phyloP scores from a whole-genome alignment of 2,329 filamentous ascomycete species.

The Colletotrichum cuscutae region DNA sequence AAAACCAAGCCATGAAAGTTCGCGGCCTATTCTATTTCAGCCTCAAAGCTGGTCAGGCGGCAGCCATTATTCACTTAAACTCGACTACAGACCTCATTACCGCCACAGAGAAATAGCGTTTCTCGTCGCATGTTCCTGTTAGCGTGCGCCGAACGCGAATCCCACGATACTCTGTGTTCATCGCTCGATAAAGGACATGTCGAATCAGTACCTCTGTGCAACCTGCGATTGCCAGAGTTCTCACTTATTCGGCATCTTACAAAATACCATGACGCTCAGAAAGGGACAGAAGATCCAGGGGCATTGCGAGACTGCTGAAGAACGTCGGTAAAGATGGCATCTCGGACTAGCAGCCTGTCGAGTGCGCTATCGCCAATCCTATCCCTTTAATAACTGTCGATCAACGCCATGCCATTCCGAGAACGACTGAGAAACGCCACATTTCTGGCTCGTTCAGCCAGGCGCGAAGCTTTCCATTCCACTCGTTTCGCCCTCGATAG shows the following conservation, averaged over 20 bases:
- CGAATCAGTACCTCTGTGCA: background rate
- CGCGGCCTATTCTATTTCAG: background rate
- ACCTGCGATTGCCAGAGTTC: background rate
- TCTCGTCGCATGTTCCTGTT: background rate
- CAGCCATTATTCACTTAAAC: background rate
- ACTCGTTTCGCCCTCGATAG: slow-evolving; percentile 14
- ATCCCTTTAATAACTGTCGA: slow-evolving; percentile 33
- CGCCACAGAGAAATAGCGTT: background rate
- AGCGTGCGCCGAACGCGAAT: background rate
- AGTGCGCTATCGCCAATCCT: slow-evolving; percentile 24
- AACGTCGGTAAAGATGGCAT: slow-evolving; percentile 4
- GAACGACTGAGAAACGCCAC: slow-evolving; percentile 25
- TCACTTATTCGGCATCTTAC: background rate
- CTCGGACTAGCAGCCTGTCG: slow-evolving; percentile 1
- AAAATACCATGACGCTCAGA: background rate
- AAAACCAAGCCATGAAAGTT: background rate
- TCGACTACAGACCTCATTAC: background rate
- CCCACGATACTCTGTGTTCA: background rate
- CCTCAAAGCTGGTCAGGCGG: background rate
- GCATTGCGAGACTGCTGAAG: background rate
- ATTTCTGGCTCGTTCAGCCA: slow-evolving; percentile 8
- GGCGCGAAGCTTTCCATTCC: slow-evolving; percentile 22
- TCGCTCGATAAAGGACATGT: background rate
- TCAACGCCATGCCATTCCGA: slow-evolving; percentile 25
- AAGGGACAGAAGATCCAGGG: background rate